Conservation (phyloP, 148 eudicot genomes). For the Chenopodium formosanum region DNA sequence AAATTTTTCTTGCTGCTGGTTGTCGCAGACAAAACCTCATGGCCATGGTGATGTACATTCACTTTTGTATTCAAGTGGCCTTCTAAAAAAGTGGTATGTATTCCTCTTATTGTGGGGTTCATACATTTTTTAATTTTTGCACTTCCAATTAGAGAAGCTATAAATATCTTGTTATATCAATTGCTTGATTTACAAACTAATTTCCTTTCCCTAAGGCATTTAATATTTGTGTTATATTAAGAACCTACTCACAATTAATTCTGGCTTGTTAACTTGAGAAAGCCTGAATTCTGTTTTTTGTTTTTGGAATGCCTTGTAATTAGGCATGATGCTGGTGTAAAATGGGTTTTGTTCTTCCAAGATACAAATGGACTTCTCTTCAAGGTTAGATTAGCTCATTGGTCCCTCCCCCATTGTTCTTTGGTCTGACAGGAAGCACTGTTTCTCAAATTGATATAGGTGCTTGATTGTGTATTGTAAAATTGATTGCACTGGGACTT, state of each 20-base stretch:
- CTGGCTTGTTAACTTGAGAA: background rate
- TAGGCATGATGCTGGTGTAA: conserved; percentile 88
- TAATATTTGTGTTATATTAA: background rate
- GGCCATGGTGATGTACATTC: conserved; percentile 99
- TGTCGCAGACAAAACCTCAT: conserved; percentile 86
- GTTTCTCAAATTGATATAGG: background rate
- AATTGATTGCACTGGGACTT: background rate
- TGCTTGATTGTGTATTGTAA: background rate
- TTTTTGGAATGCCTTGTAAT: conserved; percentile 17
- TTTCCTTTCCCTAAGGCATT: too few species aligned
- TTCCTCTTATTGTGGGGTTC: background rate
- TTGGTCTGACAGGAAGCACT: background rate
- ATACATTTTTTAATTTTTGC: background rate
- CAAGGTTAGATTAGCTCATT: conserved; percentile 52
- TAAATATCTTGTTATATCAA: background rate
- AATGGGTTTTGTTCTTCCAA: conserved; percentile 95
- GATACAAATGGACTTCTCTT: conserved; percentile 98
- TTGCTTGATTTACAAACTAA: background rate
- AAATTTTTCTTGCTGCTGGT: conserved; percentile 18
- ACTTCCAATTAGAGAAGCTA: background rate
- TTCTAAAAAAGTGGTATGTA: conserved; percentile 65
- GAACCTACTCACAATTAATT: background rate
- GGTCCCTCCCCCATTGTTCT: background rate
- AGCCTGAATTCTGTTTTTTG: background rate
- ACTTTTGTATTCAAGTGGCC: conserved; percentile 78